Conservation (phyloP, 2,329 filamentous ascomycete genomes). For the Trichothecium roseum region DNA sequence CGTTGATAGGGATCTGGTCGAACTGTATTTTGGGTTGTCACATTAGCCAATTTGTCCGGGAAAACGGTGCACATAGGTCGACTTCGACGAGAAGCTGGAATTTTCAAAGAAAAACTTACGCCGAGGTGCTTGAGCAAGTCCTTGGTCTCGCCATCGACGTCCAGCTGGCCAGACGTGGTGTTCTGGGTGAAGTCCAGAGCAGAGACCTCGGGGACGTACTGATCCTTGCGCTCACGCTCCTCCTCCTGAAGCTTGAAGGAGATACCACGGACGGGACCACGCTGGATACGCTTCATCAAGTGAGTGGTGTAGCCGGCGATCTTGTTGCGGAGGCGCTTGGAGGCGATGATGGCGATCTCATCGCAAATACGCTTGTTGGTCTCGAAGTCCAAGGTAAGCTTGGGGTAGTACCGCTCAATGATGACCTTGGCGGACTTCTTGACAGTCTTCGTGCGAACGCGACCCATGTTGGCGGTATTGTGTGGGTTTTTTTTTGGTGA, state of each 20-base stretch:
- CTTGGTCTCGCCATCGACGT: conserved; percentile 96
- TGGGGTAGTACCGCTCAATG: conserved; percentile 97
- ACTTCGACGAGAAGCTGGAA: too few relatives aligned
- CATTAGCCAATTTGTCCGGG: too few relatives aligned
- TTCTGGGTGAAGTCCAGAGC: conserved; percentile 97
- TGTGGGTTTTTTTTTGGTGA: conserved; percentile 15
- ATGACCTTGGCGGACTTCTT: conserved; percentile 94
- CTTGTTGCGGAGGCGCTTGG: conserved; percentile 99
- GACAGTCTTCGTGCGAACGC: conserved; percentile 60
- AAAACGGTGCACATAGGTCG: too few relatives aligned
- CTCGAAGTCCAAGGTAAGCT: conserved; percentile 98
- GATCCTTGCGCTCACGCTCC: conserved; percentile 99
- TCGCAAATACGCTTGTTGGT: conserved; percentile 99
- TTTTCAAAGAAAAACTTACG: conserved; percentile 76
- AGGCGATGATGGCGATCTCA: conserved; percentile 99
- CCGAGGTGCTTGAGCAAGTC: conserved; percentile 97
- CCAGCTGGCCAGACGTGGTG: conserved; percentile 84
- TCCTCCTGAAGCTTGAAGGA: conserved; percentile 99
- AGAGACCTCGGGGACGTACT: conserved; percentile 98
- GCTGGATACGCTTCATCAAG: conserved; percentile 99
- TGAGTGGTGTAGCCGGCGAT: conserved; percentile 98
- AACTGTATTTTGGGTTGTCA: conserved; percentile 62
- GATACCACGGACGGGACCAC: conserved; percentile 97
- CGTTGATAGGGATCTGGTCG: conserved; percentile 95
- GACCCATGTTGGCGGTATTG: conserved; percentile 56